Evolutionary conservation across 345 rosid genomes (phyloP).

Genomic region (Mangifera indica): DNA sequence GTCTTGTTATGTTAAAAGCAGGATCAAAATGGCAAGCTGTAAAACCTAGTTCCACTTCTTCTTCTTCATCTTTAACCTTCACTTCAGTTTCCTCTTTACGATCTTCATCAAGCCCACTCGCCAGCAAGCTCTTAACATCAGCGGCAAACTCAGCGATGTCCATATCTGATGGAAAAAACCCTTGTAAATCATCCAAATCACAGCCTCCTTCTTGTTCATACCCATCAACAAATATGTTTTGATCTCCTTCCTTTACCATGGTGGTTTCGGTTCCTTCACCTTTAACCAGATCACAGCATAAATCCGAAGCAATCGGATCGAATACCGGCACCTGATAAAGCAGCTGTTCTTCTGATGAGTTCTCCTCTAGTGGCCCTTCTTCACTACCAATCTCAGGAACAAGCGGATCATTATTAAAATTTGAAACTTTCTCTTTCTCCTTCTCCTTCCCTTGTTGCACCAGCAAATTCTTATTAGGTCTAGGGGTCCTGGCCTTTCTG

Average conservation of each 20-base stretch:
- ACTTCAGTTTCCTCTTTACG: constrained; percentile 21
- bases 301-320: constrained; percentile 34
- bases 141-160: constrained; percentile 50
- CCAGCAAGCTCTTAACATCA: constrained; percentile 50
- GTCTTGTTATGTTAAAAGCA: not conserved
- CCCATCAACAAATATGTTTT: constrained; percentile 16
- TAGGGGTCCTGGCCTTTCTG: constrained; percentile 51
- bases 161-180: constrained; percentile 41
- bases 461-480: constrained; percentile 25
- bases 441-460: constrained; percentile 7
- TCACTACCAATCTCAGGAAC: constrained; percentile 54
- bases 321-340: constrained; percentile 48
- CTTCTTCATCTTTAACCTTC: constrained; percentile 39
- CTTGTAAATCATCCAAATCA: constrained; percentile 32
- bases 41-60: constrained; percentile 7
- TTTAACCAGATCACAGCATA: constrained; percentile 15
- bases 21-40: not conserved
- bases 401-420: constrained; percentile 30
- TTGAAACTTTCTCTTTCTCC: constrained; percentile 9
- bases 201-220: constrained; percentile 19
- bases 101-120: constrained; percentile 25
- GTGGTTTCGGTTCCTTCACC: constrained; percentile 15
- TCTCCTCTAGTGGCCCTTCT: constrained; percentile 34
- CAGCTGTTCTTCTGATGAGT: constrained; percentile 31
- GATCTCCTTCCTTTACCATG: constrained; percentile 18